These are phyloP conservation scores for Ramichloridium luteum DNA, from an alignment of 2,329 filamentous ascomycete species.

Conservation along the genomic window DNA sequence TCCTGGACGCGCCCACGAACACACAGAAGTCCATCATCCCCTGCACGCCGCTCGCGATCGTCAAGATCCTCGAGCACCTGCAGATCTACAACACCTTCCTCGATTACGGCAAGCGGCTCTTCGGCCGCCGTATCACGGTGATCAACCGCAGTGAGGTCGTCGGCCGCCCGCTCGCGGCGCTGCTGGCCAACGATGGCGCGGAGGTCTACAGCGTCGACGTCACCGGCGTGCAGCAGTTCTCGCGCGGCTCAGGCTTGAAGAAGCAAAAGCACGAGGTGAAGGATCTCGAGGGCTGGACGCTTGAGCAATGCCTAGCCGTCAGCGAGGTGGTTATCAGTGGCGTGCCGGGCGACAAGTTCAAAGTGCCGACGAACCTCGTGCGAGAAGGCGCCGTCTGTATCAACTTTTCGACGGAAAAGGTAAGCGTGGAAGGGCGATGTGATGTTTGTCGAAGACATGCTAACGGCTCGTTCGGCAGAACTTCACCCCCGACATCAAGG, in stretches of 20 bases:
- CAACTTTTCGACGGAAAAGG: slow-evolving; percentile 90
- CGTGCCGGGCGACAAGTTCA: slow-evolving; percentile 77
- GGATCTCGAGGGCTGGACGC: slow-evolving; percentile 65
- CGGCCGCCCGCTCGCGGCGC: slow-evolving; percentile 77
- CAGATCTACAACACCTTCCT: slow-evolving; percentile 95
- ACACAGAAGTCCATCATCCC: slow-evolving; percentile 83
- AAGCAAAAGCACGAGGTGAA: slow-evolving; percentile 76
- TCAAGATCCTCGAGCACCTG: slow-evolving; percentile 93
- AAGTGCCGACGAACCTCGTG: slow-evolving; percentile 73
- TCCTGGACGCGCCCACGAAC: slow-evolving; percentile 67
- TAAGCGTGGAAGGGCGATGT: slow-evolving; percentile 20
- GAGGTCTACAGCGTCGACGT: slow-evolving; percentile 92
- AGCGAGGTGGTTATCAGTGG: slow-evolving; percentile 94
- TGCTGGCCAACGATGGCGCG: slow-evolving; percentile 91
- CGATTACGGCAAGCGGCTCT: slow-evolving; percentile 81
- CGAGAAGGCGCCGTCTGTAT: slow-evolving; percentile 93
- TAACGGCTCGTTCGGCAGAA: slow-evolving; percentile 40
- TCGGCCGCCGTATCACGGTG: slow-evolving; percentile 87
- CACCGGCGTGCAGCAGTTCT: slow-evolving; percentile 83
- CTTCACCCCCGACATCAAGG: slow-evolving; percentile 79
- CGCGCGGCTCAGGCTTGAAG: slow-evolving; percentile 74
- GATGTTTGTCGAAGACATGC: background rate
- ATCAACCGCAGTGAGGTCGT: slow-evolving; percentile 96
- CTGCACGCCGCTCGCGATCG: slow-evolving; percentile 87
- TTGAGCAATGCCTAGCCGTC: slow-evolving; percentile 71